Conservation (phyloP, 306 rosid genomes). For the Prunus persica region DNA sequence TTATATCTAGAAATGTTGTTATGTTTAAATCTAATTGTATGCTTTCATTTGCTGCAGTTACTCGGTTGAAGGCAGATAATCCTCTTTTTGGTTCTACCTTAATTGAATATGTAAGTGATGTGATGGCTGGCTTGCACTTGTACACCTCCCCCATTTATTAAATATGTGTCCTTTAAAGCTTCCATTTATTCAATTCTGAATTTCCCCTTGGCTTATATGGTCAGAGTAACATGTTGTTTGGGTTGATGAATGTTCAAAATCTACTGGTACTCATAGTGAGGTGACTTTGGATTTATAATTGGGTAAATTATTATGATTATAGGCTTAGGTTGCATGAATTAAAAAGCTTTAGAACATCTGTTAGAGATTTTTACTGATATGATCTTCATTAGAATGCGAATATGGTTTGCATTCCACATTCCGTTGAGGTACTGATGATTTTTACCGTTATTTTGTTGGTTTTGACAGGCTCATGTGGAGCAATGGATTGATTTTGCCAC, state of each 20-base stretch:
- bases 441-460: not conserved
- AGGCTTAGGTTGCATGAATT: not conserved
- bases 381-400: not conserved
- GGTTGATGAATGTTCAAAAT: not conserved
- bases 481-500: slow-evolving; percentile 85
- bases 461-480: slow-evolving; percentile 61
- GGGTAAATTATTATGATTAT: not conserved
- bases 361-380: not conserved
- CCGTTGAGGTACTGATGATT: not conserved
- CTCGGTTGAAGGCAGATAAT: slow-evolving; percentile 49
- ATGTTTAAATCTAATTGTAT: not conserved
- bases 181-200: too few relatives aligned
- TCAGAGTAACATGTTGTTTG: not conserved
- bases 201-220: not conserved
- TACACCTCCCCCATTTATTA: not conserved
- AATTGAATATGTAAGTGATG: slow-evolving; percentile 45
- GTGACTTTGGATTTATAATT: not conserved
- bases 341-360: not conserved
- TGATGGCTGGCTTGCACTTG: not conserved
- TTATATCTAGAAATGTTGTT: not conserved
- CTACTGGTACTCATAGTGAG: not conserved
- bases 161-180: not conserved
- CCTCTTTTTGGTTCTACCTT: slow-evolving; percentile 50
- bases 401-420: not conserved
- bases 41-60: slow-evolving; percentile 42